Evolutionary conservation across 306 rosid genomes (phyloP).

Genomic region (Medicago lupulina): DNA sequence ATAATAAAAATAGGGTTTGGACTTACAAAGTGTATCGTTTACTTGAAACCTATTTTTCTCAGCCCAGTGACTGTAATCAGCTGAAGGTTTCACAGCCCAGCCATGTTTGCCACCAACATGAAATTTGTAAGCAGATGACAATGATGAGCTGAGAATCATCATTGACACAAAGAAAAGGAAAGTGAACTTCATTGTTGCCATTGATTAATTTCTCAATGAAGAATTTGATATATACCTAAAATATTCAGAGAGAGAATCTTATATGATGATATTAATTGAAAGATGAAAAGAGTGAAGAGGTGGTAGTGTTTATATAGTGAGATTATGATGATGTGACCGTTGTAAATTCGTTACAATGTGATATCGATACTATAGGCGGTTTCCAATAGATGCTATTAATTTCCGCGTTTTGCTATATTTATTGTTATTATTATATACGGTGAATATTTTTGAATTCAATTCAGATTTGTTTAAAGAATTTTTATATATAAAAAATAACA

Average conservation of each 20-base stretch:
- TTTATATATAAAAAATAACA: no score
- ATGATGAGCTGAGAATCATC: constrained; percentile 21
- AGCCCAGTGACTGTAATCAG: constrained; percentile 63
- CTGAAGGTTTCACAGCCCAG: constrained; percentile 65
- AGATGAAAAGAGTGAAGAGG: neutral
- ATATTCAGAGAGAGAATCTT: neutral
- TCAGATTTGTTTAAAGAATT: no score
- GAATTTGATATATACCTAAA: neutral
- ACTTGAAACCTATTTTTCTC: constrained; percentile 65
- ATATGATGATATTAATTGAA: neutral
- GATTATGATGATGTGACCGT: neutral
- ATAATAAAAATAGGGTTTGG: neutral
- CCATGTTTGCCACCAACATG: constrained; percentile 73
- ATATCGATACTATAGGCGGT: no score
- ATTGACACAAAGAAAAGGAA: constrained; percentile 13
- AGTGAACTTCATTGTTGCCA: neutral
- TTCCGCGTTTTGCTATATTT: no score
- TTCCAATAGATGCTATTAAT: no score
- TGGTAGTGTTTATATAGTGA: neutral
- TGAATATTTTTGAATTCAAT: no score
- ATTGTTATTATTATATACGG: no score
- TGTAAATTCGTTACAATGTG: no score
- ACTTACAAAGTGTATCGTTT: constrained; percentile 72
- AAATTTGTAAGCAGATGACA: constrained; percentile 47
- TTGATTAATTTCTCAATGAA: neutral